Base-by-base conservation (phyloP, 257 asterid species). In the Solanum okadae region DNA sequence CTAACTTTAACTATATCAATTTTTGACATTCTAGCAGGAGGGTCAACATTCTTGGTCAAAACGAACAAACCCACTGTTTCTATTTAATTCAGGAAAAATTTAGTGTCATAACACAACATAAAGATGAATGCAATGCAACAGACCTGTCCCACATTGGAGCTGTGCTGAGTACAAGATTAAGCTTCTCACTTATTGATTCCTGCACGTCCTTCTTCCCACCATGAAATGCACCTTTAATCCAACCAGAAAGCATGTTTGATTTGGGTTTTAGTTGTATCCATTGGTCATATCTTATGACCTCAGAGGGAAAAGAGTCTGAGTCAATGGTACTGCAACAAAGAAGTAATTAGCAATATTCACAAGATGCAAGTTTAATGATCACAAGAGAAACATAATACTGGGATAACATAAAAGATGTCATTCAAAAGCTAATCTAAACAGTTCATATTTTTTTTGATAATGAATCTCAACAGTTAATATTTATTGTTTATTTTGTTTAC, bases 111-210 rank as follows among this genome's bases (percentile, higher is more conserved):
- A 82, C 59, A 31, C 42, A 49, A 46, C 8, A 82, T 82, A 82
- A 82, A 82, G 70, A 82, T 44, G 42, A 81, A 81, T 5, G 85
- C 25, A 31, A 82, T 49, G 44, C 75, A 33, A 88, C 93, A n/a
- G 86, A 96, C 98, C 98, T 95, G 88, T 95, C 99, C 92, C 92
- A 97, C 91, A 90, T 92, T 79, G 99, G 99, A 90, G 98, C 95
- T 4, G 99, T 96, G 91, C 92, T 88, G 87, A 97, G 97, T 89
- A 93, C 93, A 71, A 90, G 88, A 87, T 91, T 93, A 75, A 97
- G 94, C 90, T 93, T 90, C 90, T 94, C 95, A 63, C 61, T 87
- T 85, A 94, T 88, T 2, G 96, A 92, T 27, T 92, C 96, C 86
- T 94, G 96, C 88, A 90, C 88, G 88, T 95, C 96, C 92, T 94